Conservation (phyloP, 305 asterid species). For the Fraxinus sp. region DNA sequence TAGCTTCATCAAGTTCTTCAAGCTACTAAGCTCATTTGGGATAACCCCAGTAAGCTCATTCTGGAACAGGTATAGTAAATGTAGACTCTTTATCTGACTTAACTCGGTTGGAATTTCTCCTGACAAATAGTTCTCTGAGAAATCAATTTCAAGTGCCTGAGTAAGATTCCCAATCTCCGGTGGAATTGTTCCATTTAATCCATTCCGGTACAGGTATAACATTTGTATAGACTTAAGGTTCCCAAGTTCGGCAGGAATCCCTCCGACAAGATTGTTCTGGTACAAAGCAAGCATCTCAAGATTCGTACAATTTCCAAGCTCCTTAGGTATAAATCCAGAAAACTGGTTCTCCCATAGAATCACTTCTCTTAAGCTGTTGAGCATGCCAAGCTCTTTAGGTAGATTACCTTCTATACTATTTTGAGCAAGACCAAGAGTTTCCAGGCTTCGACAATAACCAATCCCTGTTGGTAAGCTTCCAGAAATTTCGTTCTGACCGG, state of each 20-base stretch:
- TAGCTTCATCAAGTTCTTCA: conserved; percentile 62
- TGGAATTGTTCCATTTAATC: conserved; percentile 75
- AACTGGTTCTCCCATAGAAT: conserved; percentile 72
- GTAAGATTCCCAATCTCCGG: conserved; percentile 73
- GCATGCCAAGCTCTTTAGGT: conserved; percentile 76
- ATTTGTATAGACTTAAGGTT: conserved; percentile 38
- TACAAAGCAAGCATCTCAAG: conserved; percentile 70
- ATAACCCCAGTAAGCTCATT: conserved; percentile 72
- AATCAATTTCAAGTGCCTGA: conserved; percentile 57
- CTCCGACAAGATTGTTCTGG: conserved; percentile 68
- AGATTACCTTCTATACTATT: conserved; percentile 59
- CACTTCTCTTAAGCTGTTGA: conserved; percentile 47
- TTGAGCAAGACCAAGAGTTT: conserved; percentile 77
- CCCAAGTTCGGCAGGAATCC: conserved; percentile 67
- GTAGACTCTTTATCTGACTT: conserved; percentile 46
- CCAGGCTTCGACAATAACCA: conserved; percentile 53
- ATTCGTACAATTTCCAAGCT: conserved; percentile 64
- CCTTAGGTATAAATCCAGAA: conserved; percentile 68
- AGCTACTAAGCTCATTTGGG: conserved; percentile 59
- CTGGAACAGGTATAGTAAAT: conserved; percentile 58
- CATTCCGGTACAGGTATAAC: conserved; percentile 67
- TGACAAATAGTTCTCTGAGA: conserved; percentile 68
- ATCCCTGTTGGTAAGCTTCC: conserved; percentile 72
- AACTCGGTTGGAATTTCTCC: conserved; percentile 78
- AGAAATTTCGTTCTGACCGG: conserved; percentile 71